phyloP scores from a whole-genome alignment of 148 eudicot species.

The Polygonum maritimum region DNA sequence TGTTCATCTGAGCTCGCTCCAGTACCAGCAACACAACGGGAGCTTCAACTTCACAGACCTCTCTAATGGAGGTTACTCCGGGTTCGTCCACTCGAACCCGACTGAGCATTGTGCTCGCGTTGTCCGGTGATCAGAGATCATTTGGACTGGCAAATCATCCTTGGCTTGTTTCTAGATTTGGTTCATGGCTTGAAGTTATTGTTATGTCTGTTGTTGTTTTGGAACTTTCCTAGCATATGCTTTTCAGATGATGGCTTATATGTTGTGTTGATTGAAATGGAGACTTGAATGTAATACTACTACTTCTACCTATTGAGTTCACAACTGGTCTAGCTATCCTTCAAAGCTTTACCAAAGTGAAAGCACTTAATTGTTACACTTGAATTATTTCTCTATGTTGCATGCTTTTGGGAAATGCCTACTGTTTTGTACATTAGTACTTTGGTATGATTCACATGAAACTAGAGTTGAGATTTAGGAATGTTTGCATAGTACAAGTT shows the following conservation, averaged over 20 bases:
- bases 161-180: constrained; percentile 47
- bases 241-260: not conserved
- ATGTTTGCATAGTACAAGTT: no score
- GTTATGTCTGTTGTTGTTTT: not conserved
- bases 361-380: no score
- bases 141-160: constrained; percentile 84
- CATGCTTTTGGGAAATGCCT: no score
- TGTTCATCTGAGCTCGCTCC: constrained; percentile 4
- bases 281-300: not conserved
- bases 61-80: constrained; percentile 21
- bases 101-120: constrained; percentile 31
- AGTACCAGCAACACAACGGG: constrained; percentile 12
- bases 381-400: no score
- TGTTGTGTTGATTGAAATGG: not conserved
- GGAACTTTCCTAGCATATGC: not conserved
- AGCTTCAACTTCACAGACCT: constrained; percentile 12
- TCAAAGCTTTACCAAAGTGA: no score
- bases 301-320: not conserved
- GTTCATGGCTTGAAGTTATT: not conserved
- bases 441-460: no score
- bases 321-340: not conserved
- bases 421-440: no score
- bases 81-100: constrained; percentile 27
- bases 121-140: constrained; percentile 36
- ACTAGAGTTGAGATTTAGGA: no score